Evolutionary conservation across 345 rosid species (phyloP).

Genomic region (Citrus maxima): DNA sequence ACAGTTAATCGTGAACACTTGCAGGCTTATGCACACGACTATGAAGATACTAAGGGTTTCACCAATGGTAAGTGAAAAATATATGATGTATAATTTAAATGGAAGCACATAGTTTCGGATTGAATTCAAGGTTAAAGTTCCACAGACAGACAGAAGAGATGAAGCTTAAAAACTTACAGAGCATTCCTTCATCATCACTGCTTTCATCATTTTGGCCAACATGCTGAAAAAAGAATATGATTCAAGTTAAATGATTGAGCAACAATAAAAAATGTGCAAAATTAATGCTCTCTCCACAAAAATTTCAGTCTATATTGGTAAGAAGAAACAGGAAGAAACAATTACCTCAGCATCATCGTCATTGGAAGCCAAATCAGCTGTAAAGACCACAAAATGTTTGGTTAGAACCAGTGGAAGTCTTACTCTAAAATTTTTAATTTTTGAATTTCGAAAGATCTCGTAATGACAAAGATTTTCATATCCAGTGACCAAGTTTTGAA

Average conservation of each 20-base stretch:
- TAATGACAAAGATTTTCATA: neutral
- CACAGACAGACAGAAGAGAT: neutral
- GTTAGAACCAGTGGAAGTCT: constrained; percentile 12
- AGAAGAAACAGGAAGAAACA: neutral
- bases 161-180: constrained; percentile 60
- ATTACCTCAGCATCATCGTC: constrained; percentile 56
- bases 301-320: neutral
- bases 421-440: neutral
- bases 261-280: neutral
- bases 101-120: neutral
- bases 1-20: neutral
- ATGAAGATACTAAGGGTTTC: neutral
- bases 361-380: constrained; percentile 74
- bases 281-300: neutral
- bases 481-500: neutral
- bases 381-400: constrained; percentile 16
- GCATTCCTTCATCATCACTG: constrained; percentile 91
- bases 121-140: neutral
- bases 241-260: neutral
- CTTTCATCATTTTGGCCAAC: constrained; percentile 56
- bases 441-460: neutral
- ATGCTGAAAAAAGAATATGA: constrained; percentile 43
- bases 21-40: neutral
- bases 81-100: neutral
- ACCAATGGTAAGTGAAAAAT: neutral